phyloP scores from a whole-genome alignment of 345 rosid species.

The Iberis pinnata region DNA sequence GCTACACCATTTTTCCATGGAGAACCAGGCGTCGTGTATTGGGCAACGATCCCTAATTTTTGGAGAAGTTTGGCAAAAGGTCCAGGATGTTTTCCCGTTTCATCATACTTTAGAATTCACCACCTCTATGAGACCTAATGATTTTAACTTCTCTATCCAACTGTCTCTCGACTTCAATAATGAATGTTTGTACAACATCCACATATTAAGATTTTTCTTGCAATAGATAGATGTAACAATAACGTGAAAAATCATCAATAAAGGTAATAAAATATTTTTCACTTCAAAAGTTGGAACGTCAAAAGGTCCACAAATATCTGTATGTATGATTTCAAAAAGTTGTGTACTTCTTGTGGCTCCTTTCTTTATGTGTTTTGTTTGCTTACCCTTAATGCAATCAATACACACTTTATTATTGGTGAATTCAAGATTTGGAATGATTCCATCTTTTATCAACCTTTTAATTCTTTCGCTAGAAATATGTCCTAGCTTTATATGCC shows the following conservation, averaged over 20 bases:
- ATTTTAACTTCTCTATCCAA: conserved; percentile 7
- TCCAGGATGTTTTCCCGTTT: neutral
- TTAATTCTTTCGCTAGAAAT: conserved; percentile 1
- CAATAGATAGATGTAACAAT: conserved; percentile 14
- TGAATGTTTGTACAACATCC: neutral
- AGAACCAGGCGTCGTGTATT: conserved; percentile 1
- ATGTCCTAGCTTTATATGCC: neutral
- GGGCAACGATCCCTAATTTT: neutral
- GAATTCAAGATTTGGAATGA: neutral
- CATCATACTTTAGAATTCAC: neutral
- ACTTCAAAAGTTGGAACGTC: neutral
- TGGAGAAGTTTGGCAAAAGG: conserved; percentile 1
- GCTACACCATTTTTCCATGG: conserved; percentile 17
- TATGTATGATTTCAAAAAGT: neutral
- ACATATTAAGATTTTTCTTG: no score
- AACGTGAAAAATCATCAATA: conserved; percentile 3
- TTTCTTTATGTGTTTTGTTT: conserved; percentile 11
- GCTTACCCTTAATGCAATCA: conserved; percentile 10
- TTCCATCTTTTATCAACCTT: neutral
- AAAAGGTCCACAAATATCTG: conserved; percentile 6
- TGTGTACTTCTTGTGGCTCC: conserved; percentile 11
- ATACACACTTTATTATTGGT: neutral
- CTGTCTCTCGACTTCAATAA: conserved; percentile 3
- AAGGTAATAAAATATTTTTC: neutral
- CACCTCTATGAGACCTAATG: conserved; percentile 2